Evolutionary conservation across 495 filamentous ascomycete genomes (phyloP).

Genomic region (Evernia prunastri): DNA sequence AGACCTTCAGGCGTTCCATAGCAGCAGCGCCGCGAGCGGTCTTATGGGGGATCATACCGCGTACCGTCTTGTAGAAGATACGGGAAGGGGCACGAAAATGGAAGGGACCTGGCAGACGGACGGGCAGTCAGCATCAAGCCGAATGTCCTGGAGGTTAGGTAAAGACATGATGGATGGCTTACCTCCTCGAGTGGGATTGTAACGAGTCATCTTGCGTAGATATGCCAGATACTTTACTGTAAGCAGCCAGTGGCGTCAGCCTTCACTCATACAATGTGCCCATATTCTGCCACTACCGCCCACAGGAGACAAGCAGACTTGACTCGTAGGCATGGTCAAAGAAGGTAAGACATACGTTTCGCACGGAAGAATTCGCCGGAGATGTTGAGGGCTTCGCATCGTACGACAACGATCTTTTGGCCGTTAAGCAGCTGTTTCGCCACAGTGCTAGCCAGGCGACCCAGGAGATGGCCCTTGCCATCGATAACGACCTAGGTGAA

Average conservation of each 20-base stretch:
- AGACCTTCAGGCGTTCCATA: constrained; percentile 96
- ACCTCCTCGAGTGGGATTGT: constrained; percentile 97
- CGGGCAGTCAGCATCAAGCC: constrained; percentile 35
- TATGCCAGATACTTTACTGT: constrained; percentile 99
- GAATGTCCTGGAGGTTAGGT: background rate
- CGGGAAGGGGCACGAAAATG: constrained; percentile 98
- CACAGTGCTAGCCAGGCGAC: constrained; percentile 96
- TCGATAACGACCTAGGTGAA: constrained; percentile 80
- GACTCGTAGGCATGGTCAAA: background rate
- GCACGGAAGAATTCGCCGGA: constrained; percentile 99
- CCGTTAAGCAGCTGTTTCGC: constrained; percentile 99
- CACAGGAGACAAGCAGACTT: background rate
- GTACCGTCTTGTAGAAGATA: constrained; percentile 99
- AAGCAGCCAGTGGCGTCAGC: constrained; percentile 36
- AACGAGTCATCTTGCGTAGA: constrained; percentile 98
- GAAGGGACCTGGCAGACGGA: constrained; percentile 70
- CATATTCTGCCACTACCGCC: background rate
- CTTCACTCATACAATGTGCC: constrained; percentile 17
- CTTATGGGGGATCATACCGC: constrained; percentile 99
- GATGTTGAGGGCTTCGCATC: constrained; percentile 98
- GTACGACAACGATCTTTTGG: constrained; percentile 98
- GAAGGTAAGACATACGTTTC: constrained; percentile 75
- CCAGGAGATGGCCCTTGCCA: constrained; percentile 99
- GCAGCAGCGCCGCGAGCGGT: constrained; percentile 93
- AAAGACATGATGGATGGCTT: constrained; percentile 34